Evolutionary conservation across 768 basidiomycete species (phyloP).

Genomic region (Ramaria sp.): DNA sequence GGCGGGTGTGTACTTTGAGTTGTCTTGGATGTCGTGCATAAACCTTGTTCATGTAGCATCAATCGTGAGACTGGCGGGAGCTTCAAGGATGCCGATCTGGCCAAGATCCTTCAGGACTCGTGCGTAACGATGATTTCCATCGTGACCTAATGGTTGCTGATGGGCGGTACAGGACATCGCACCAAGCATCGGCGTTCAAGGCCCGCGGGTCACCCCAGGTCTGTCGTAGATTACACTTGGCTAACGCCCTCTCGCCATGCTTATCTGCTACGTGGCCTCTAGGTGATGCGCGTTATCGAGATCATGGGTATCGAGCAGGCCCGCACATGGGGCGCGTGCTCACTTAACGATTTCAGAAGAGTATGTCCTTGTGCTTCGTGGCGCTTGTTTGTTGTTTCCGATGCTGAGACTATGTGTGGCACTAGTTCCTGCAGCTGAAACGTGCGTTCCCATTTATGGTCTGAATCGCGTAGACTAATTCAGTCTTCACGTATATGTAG

Average conservation of each 20-base stretch:
- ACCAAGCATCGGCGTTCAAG: constrained; percentile 49
- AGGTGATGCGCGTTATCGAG: constrained; percentile 55
- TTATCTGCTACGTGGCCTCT: background rate
- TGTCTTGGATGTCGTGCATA: background rate
- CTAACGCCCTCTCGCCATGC: background rate
- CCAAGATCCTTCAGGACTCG: constrained; percentile 49
- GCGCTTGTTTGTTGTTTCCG: background rate
- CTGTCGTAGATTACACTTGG: constrained; percentile 8
- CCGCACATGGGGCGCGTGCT: constrained; percentile 58
- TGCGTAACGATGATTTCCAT: background rate
- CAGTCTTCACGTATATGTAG: background rate
- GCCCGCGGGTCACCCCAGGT: constrained; percentile 52
- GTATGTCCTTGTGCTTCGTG: background rate
- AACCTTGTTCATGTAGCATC: constrained; percentile 25
- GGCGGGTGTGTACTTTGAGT: constrained; percentile 26
- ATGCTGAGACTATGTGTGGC: background rate
- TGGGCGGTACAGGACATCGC: constrained; percentile 28
- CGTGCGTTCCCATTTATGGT: constrained; percentile 4
- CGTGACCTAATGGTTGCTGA: background rate
- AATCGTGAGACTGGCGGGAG: constrained; percentile 36
- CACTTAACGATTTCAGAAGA: constrained; percentile 40
- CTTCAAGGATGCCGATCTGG: constrained; percentile 56
- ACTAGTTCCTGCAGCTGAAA: constrained; percentile 17
- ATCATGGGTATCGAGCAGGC: constrained; percentile 58
- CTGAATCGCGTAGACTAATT: no score